Evolutionary conservation across 2,329 filamentous ascomycete genomes (phyloP), one percentile per base, ranked within the genome.

Genomic region (Pleoardoris graminearum): DNA sequence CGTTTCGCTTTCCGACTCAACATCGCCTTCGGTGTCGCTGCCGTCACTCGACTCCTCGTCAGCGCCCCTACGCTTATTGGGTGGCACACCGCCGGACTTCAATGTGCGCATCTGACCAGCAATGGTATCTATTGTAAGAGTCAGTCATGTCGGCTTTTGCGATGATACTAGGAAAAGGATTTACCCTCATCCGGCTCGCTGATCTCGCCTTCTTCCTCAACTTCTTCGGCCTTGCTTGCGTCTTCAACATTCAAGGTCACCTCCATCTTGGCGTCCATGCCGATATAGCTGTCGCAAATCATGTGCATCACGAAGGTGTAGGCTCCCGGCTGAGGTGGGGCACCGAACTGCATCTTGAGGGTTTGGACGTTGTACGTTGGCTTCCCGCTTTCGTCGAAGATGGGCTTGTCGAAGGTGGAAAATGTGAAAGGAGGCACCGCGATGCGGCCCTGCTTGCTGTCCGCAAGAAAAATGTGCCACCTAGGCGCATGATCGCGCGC

Each of bases 361-460:
- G 94, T 99, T 75, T 97, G 92, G 77, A 99, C 87, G 66, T 92
- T 88, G 77, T 90, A 99, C 2, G 94, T 97, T 2, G 93, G 93
- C 70, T 89, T 89, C 64, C 89, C 91, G 57, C 86, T 82, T 35
- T 85, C 85, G 62, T 89, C 86, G 59, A 94, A 89, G 27, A 97
- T 86, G 25, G 91, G 89, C 78, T 91, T 89, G 74, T 97, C 91
- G 71, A 99, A 97, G 39, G 87, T 87, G 36, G 87, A 86, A 76
- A 99, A 97, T n/a, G 89, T 91, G 73, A 96, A 97, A 0, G 95
- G 94, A 2, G 93, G 93, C 2, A 99, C 94, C 16, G 93, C 92
- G 76, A 99, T 93, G 76, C 96, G 96, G 68, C 90, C 92, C 71
- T 95, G 89, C 76, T 96, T 96, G 65, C 86, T 89, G 73, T 99